Percentiles rank a stretch among this genome's conserved stretches.
Conservation (phyloP, 2,329 filamentous ascomycete genomes). For the Sporothrix globosa region DNA sequence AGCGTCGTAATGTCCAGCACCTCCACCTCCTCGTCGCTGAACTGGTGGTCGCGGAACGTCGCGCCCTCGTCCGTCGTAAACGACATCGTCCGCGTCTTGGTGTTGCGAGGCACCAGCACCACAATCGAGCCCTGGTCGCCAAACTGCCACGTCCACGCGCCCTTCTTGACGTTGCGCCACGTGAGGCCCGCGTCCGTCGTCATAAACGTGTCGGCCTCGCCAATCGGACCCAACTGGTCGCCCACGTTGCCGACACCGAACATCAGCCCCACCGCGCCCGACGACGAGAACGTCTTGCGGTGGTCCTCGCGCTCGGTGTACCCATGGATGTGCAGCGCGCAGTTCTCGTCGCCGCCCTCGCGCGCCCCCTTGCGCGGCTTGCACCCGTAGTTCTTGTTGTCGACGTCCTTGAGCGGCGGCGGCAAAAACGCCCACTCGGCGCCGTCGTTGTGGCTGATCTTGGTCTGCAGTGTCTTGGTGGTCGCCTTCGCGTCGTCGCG, state of each 20-base stretch:
- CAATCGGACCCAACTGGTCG: conserved; percentile 60
- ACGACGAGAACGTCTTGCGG: conserved; percentile 83
- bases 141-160: conserved; percentile 89
- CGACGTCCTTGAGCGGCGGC: conserved; percentile 70
- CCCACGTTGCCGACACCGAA: conserved; percentile 93
- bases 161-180: conserved; percentile 86
- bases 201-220: conserved; percentile 86
- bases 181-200: conserved; percentile 86
- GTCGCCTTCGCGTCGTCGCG: conserved; percentile 57
- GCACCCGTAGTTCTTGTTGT: conserved; percentile 74
- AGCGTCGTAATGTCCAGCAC: conserved; percentile 85
- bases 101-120: conserved; percentile 75
- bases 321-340: conserved; percentile 88
- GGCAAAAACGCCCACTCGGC: conserved; percentile 79
- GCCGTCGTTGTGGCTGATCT: conserved; percentile 96
- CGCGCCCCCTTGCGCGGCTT: conserved; percentile 40
- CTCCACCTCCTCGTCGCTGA: conserved; percentile 68
- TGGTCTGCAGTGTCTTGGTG: conserved; percentile 80
- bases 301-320: conserved; percentile 89
- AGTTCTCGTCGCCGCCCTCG: conserved; percentile 64
- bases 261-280: conserved; percentile 86
- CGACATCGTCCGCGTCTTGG: conserved; percentile 64
- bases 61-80: conserved; percentile 68
- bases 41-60: conserved; percentile 76
- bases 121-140: conserved; percentile 94